phyloP scores from a whole-genome alignment of 2,329 filamentous ascomycete species.

The Rhytidhysteron rufulum region DNA sequence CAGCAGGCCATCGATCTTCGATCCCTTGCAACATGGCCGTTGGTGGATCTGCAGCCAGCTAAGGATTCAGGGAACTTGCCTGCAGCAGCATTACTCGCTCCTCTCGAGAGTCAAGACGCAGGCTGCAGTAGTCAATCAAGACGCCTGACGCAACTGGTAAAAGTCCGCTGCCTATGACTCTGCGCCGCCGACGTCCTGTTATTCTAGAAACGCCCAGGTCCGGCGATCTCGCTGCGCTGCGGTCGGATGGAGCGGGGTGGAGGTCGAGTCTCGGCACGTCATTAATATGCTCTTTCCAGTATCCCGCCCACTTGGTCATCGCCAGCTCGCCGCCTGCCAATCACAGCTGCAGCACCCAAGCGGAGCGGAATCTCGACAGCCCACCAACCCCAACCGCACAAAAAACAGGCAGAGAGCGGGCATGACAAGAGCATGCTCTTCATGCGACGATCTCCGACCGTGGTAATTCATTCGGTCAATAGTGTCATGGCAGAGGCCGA shows the following conservation, averaged over 20 bases:
- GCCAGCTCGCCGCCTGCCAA: background rate
- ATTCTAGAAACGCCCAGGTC: too few species aligned
- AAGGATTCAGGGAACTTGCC: background rate
- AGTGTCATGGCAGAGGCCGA: too few species aligned
- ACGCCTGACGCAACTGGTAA: too few species aligned
- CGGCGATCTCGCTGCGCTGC: background rate
- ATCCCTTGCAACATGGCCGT: slow-evolving; percentile 10
- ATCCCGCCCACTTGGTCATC: too few species aligned
- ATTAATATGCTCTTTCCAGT: too few species aligned
- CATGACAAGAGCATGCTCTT: background rate
- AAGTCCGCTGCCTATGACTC: too few species aligned
- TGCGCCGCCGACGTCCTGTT: too few species aligned
- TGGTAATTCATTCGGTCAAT: background rate
- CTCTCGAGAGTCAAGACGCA: too few species aligned
- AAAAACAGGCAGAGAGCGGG: background rate
- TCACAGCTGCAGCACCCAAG: background rate
- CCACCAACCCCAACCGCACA: background rate
- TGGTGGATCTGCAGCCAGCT: background rate
- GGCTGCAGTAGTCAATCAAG: too few species aligned
- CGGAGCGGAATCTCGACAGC: background rate
- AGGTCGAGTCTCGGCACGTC: slow-evolving; percentile 6
- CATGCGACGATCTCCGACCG: background rate
- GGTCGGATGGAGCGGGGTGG: slow-evolving; percentile 11
- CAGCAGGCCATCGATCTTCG: slow-evolving; percentile 10
- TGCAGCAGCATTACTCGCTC: too few species aligned